Percentiles rank a stretch among this genome's conserved stretches.
These are phyloP conservation scores for Aspergillus fijiensis DNA, from an alignment of 2,329 filamentous ascomycete genomes.

Conservation along the genomic window DNA sequence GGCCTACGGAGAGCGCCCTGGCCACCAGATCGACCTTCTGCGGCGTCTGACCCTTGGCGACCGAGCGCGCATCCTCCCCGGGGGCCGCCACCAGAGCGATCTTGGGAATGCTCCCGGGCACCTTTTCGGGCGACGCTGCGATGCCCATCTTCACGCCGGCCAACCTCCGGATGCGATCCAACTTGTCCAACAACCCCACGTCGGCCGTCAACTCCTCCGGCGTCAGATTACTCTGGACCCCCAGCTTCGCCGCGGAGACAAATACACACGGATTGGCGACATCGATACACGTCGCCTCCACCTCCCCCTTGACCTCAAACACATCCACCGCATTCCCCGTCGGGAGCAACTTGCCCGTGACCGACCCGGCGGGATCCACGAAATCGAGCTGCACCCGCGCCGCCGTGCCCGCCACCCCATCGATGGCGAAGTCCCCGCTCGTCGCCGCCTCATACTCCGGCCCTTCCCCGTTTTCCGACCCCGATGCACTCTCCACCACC, in stretches of 20 bases:
- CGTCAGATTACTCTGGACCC: conserved; percentile 42
- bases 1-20: conserved; percentile 56
- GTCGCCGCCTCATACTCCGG: conserved; percentile 48
- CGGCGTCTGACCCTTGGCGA: background rate
- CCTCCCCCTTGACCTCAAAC: conserved; percentile 38
- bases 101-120: conserved; percentile 60
- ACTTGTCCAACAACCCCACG: conserved; percentile 42
- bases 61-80: background rate
- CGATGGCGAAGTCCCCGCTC: conserved; percentile 59
- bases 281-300: conserved; percentile 60
- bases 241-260: conserved; percentile 55
- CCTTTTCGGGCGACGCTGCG: conserved; percentile 43
- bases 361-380: conserved; percentile 61
- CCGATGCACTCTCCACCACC: conserved; percentile 31
- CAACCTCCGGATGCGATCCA: conserved; percentile 58
- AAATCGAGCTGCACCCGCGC: conserved; percentile 62
- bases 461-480: too few relatives aligned
- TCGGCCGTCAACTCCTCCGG: conserved; percentile 56
- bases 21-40: conserved; percentile 43
- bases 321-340: conserved; percentile 57
- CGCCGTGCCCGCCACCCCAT: conserved; percentile 61
- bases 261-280: conserved; percentile 66
- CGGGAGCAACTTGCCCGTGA: conserved; percentile 62
- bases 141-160: conserved; percentile 64
- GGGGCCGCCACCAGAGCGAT: conserved; percentile 55